Conservation (phyloP, 345 rosid genomes). For the Gossypium anomalum region DNA sequence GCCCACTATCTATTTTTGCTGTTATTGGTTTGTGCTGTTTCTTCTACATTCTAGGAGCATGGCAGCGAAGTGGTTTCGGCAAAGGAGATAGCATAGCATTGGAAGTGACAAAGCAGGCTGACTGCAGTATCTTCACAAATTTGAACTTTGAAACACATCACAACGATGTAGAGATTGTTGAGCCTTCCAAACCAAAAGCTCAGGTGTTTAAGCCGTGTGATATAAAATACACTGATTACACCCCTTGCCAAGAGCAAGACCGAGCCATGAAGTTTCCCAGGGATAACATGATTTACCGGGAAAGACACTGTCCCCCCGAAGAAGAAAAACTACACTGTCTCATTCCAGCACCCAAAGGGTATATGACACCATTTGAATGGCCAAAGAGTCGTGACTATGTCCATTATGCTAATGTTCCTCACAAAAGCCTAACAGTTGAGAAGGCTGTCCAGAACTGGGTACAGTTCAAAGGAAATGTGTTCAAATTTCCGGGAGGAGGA, state of each 20-base stretch:
- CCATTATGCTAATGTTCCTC: slow-evolving; percentile 88
- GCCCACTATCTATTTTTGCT: slow-evolving; percentile 61
- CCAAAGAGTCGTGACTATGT: slow-evolving; percentile 93
- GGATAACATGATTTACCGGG: slow-evolving; percentile 88
- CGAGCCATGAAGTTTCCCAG: slow-evolving; percentile 90
- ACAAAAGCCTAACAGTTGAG: slow-evolving; percentile 78
- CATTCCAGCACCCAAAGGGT: slow-evolving; percentile 90
- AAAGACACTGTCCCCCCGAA: slow-evolving; percentile 88
- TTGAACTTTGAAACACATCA: slow-evolving; percentile 80
- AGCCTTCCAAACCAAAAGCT: slow-evolving; percentile 48
- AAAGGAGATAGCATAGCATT: slow-evolving; percentile 78
- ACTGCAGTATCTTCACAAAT: slow-evolving; percentile 53
- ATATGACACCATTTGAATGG: slow-evolving; percentile 88
- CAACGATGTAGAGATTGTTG: slow-evolving; percentile 51
- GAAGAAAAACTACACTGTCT: slow-evolving; percentile 81
- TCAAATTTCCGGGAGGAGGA: slow-evolving; percentile 98
- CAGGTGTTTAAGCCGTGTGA: slow-evolving; percentile 68
- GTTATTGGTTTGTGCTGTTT: slow-evolving; percentile 81
- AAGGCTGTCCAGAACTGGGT: slow-evolving; percentile 96
- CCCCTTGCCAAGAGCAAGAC: slow-evolving; percentile 96
- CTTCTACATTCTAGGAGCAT: slow-evolving; percentile 87
- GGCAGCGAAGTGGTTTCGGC: slow-evolving; percentile 95
- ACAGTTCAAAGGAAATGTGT: slow-evolving; percentile 78
- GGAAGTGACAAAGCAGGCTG: slow-evolving; percentile 58
- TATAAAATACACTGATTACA: slow-evolving; percentile 68